phyloP scores from a whole-genome alignment of 1,284 basidiomycete genomes.

The Apiotrichum laibachii region DNA sequence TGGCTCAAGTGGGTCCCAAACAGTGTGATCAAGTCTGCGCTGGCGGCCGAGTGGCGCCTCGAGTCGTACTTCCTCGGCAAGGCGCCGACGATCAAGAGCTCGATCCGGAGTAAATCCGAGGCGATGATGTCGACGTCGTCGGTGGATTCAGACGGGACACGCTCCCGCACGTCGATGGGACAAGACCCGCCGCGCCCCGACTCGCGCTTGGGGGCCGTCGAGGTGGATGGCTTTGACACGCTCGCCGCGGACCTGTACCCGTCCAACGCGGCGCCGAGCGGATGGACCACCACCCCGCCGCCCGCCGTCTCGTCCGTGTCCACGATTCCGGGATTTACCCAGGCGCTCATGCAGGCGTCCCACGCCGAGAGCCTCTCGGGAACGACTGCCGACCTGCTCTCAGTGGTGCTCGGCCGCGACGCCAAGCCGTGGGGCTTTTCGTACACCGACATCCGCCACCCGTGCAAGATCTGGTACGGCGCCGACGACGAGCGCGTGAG shows the following conservation, averaged over 20 bases:
- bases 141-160: slow-evolving; percentile 11
- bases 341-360: slow-evolving; percentile 85
- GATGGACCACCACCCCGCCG: slow-evolving; percentile 1
- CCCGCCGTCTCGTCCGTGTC: slow-evolving; percentile 6
- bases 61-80: slow-evolving; percentile 96
- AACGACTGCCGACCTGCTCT: slow-evolving; percentile 82
- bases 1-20: slow-evolving; percentile 97
- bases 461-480: slow-evolving; percentile 89
- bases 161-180: slow-evolving; percentile 10
- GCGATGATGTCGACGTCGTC: slow-evolving; percentile 12
- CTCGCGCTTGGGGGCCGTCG: slow-evolving; percentile 2
- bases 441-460: slow-evolving; percentile 66
- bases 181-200: slow-evolving; percentile 7
- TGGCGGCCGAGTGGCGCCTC: slow-evolving; percentile 94
- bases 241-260: slow-evolving; percentile 9
- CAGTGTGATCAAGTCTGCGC: slow-evolving; percentile 86
- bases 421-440: slow-evolving; percentile 53
- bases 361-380: slow-evolving; percentile 91
- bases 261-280: background rate
- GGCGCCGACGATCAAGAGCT: slow-evolving; percentile 62
- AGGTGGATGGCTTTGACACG: slow-evolving; percentile 11
- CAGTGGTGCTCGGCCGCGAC: slow-evolving; percentile 78
- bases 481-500: slow-evolving; percentile 89
- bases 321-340: slow-evolving; percentile 43
- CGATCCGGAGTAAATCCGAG: slow-evolving; percentile 15